Base-by-base conservation (phyloP, 2,329 filamentous ascomycete species). In the Purpureocillium lavendulum region DNA sequence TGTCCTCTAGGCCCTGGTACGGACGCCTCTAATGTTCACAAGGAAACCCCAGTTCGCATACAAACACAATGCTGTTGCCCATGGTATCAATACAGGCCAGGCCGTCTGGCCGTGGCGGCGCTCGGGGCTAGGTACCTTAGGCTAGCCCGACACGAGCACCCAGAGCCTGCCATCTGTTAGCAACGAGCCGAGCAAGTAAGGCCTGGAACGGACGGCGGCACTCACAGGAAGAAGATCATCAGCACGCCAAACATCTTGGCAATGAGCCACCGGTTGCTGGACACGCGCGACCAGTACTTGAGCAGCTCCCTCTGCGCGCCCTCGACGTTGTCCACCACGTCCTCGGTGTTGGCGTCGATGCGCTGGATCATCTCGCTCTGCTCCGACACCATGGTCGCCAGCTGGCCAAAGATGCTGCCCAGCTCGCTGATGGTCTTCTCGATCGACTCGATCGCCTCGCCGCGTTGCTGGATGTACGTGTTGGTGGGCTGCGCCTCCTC, bases 331-430 rank as follows among this genome's bases (percentile, higher is more conserved):
- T 97, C 90, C 40, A 98, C 90, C 6, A 98, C 87, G 52, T 96
- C 89, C 56, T 98, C 92, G 2, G 90, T 96, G 61, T 97, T 96
- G 48, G 90, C 90, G 54, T 97, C 90, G 56, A 96, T 96, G 36
- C 90, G 75, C 64, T 97, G 87, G 49, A 98, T 94, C 84, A 95
- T 94, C 64, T 96, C 92, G 45, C 86, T 87, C 65, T 98, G 92
- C 61, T 98, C 90, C 40, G 84, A 87, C 24, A 98, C 92, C 92
- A 98, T 97, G 49, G 87, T 82, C 29, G 92, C 90, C 36, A 98
- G 69, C 62, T 98, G 90, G 8, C 88, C 87, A 59, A 97, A 97
- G 45, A 96, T 96, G 37, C 69, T 69, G 21, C 92, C 92, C 1
- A 98, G 71, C 59, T 98, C 92, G 46, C 78, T 80, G 51, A 98